phyloP scores from a whole-genome alignment of 2,329 filamentous ascomycete species.

The Penicillium sp. region DNA sequence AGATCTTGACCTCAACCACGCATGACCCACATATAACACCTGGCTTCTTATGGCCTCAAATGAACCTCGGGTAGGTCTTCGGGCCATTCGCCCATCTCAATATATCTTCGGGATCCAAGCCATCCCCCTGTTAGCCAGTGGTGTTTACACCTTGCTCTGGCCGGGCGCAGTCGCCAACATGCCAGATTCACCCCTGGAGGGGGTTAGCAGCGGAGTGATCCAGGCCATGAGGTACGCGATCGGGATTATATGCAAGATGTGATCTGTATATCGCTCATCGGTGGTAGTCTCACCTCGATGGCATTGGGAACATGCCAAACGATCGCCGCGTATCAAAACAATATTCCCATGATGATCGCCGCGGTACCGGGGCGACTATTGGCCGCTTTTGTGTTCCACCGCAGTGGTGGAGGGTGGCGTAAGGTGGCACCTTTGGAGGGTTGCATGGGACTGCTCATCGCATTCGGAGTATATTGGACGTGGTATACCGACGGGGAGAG shows the following conservation, averaged over 20 bases:
- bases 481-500: neutral
- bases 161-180: slow-evolving; percentile 9
- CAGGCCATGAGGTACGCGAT: slow-evolving; percentile 18
- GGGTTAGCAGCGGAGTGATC: slow-evolving; percentile 12
- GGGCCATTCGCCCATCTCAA: slow-evolving; percentile 2
- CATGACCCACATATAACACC: too few relatives aligned
- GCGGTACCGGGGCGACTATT: slow-evolving; percentile 17
- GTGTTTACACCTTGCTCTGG: slow-evolving; percentile 15
- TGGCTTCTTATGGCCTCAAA: too few relatives aligned
- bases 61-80: neutral
- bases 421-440: slow-evolving; percentile 20
- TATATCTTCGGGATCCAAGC: slow-evolving; percentile 20
- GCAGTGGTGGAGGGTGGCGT: slow-evolving; percentile 11
- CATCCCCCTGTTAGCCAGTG: slow-evolving; percentile 15
- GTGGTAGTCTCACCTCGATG: slow-evolving; percentile 14
- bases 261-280: neutral
- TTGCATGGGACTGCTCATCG: slow-evolving; percentile 15
- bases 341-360: slow-evolving; percentile 19
- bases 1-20: too few relatives aligned
- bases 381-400: slow-evolving; percentile 14
- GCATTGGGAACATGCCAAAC: slow-evolving; percentile 17
- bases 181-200: slow-evolving; percentile 13
- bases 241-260: neutral
- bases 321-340: slow-evolving; percentile 20
- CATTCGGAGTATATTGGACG: slow-evolving; percentile 15